Percentiles rank a stretch among this genome's conserved stretches.
phyloP scores from a whole-genome alignment of 805 yeast genomes.

The Metschnikowia reukaufii region DNA sequence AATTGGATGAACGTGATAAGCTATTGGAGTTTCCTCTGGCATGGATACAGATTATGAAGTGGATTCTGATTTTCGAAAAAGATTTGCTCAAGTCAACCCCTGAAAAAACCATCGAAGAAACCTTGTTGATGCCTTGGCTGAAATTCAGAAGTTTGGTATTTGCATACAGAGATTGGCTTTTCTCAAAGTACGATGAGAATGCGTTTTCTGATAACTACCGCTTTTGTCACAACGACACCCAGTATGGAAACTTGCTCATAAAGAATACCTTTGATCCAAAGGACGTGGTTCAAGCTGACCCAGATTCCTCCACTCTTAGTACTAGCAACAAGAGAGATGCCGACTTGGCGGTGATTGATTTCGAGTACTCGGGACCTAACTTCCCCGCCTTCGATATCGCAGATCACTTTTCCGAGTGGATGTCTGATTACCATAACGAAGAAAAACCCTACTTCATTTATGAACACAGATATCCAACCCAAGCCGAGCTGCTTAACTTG shows the following conservation, averaged over 20 bases:
- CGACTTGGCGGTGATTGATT: slow-evolving; percentile 88
- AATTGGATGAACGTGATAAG: slow-evolving; percentile 57
- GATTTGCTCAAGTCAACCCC: slow-evolving; percentile 43
- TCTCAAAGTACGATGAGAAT: slow-evolving; percentile 45
- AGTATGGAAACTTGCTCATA: slow-evolving; percentile 87
- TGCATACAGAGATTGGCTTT: slow-evolving; percentile 64
- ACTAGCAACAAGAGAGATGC: slow-evolving; percentile 34
- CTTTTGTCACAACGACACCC: slow-evolving; percentile 96
- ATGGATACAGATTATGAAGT: slow-evolving; percentile 69
- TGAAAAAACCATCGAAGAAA: slow-evolving; percentile 30
- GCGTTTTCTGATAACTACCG: slow-evolving; percentile 52
- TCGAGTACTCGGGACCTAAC: slow-evolving; percentile 93
- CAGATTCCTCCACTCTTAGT: slow-evolving; percentile 11
- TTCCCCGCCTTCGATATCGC: slow-evolving; percentile 87
- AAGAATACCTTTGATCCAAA: slow-evolving; percentile 53
- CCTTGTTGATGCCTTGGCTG: slow-evolving; percentile 48
- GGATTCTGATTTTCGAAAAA: slow-evolving; percentile 52
- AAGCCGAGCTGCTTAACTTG: slow-evolving; percentile 67
- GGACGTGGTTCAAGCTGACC: slow-evolving; percentile 29
- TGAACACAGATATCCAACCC: slow-evolving; percentile 60
- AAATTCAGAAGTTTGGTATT: slow-evolving; percentile 49
- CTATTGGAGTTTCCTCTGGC: slow-evolving; percentile 56
- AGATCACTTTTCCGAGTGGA: slow-evolving; percentile 96
- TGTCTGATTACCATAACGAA: slow-evolving; percentile 82
- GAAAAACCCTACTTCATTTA: slow-evolving; percentile 52